Conservation (phyloP, 2,329 filamentous ascomycete genomes). For the Epichloe sibirici region DNA sequence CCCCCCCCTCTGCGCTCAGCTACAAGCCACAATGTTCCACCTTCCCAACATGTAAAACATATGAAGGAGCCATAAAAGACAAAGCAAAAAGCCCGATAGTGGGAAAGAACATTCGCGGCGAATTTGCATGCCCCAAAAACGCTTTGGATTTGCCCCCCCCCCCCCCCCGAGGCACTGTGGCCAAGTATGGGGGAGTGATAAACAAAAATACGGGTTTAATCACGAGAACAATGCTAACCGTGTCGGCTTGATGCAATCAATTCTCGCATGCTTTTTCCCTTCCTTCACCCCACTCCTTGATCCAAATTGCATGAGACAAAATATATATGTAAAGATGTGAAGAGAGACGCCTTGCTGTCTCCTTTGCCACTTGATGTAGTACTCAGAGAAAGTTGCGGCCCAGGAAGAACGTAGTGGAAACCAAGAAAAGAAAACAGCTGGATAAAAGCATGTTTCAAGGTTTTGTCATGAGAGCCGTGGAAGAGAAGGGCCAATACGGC, state of each 20-base stretch:
- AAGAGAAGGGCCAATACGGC: neutral
- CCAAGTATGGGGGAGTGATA: neutral
- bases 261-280: slow-evolving; percentile 1
- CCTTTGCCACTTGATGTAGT: neutral
- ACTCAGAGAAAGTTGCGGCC: neutral
- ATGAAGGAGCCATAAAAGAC: neutral
- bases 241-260: slow-evolving; percentile 2
- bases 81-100: neutral
- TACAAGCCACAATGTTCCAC: neutral
- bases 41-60: neutral
- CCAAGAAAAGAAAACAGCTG: neutral
- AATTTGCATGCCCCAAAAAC: neutral
- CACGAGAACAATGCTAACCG: slow-evolving; percentile 3
- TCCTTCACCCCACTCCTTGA: slow-evolving; percentile 1
- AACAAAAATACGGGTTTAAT: neutral
- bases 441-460: neutral
- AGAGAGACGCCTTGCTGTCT: neutral
- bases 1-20: neutral
- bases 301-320: slow-evolving; percentile 7
- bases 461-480: slow-evolving; percentile 5
- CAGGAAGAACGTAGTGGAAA: neutral
- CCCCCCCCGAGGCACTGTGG: neutral
- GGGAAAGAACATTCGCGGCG: neutral
- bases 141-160: neutral
- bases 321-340: neutral